phyloP scores from a whole-genome alignment of 352 stramenopile species.

The Globisporangium mamillatum region DNA sequence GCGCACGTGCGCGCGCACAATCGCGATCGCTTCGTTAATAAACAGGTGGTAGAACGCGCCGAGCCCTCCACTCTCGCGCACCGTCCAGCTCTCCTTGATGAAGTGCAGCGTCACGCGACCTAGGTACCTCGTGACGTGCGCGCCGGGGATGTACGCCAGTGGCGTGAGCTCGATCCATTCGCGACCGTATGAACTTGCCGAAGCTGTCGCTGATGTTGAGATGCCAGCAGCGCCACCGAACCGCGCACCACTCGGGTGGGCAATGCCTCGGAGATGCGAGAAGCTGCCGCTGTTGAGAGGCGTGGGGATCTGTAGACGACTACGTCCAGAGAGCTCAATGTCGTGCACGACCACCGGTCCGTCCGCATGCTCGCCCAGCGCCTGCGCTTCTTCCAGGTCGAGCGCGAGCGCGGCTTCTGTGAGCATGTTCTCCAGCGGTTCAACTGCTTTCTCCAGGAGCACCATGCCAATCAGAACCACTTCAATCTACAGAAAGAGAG shows the following conservation, averaged over 20 bases:
- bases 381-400: constrained; percentile 32
- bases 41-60: constrained; percentile 88
- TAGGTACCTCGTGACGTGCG: constrained; percentile 72
- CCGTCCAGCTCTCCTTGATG: constrained; percentile 89
- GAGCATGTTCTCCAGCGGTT: constrained; percentile 45
- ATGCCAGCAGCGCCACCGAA: constrained; percentile 14
- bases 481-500: constrained; percentile 51
- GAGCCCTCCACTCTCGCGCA: constrained; percentile 81
- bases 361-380: constrained; percentile 18
- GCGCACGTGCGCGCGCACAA: constrained; percentile 81
- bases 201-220: background rate
- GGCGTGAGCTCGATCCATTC: constrained; percentile 87
- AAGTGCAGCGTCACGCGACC: constrained; percentile 88
- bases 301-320: constrained; percentile 43
- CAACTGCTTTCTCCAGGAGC: constrained; percentile 54
- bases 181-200: constrained; percentile 35
- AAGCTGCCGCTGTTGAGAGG: constrained; percentile 35
- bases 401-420: constrained; percentile 40
- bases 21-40: constrained; percentile 83
- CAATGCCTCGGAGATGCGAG: constrained; percentile 31
- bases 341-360: constrained; percentile 26
- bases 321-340: constrained; percentile 34
- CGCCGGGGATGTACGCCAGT: constrained; percentile 71
- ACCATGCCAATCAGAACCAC: constrained; percentile 84
- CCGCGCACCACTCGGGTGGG: constrained; percentile 14